Evolutionary conservation across 2,329 filamentous ascomycete species (phyloP), one percentile per base, ranked within the genome.

Genomic region (Annulohypoxylon truncatum): DNA sequence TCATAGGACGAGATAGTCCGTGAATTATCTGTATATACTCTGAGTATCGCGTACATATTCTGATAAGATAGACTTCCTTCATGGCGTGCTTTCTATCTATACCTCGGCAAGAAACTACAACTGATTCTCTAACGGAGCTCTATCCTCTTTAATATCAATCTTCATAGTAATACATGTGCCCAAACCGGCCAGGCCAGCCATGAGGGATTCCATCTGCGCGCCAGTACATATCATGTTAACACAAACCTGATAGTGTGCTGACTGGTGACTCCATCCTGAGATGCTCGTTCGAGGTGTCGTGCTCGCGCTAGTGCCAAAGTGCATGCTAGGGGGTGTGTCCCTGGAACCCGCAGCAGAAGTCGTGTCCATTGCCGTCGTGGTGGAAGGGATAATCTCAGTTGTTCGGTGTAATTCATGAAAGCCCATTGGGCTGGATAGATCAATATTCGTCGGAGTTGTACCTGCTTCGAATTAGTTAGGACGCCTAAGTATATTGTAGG

Each of bases 71-170:
- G 6, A 26, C 8, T 20, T 15, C 26, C 33, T 53, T 24, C 13
- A 20, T 20, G n/a, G 2, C 18, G 51, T 7, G 12, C 20, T 24
- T 29, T 20, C 26, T 12, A 12, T 42, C 51, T 20, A 20, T 29
- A 42, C n/a, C n/a, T n/a, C 2, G 24, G 22, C n/a, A 8, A 26
- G 3, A 6, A 9, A 12, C 3, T 54, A 44, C 31, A 44, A 6
- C 2, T 44, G 24, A 3, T 2, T 54, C 13, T 54, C 51, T n/a
- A 42, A 8, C 28, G 33, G 33, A 26, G 20, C n/a, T 42, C 35
- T 54, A 44, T 54, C 35, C 24, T 54, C 51, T 35, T 54, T 42
- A 13, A 44, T 40, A 31, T 54, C 51, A n/a, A 54, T 54, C 51
- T 54, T 54, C 51, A 54, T 42, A 10, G 51, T 54, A 12, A 29